Evolutionary conservation across 2,329 filamentous ascomycete species (phyloP), one percentile per base, ranked within the genome.

Genomic region (Colletotrichum lupini): DNA sequence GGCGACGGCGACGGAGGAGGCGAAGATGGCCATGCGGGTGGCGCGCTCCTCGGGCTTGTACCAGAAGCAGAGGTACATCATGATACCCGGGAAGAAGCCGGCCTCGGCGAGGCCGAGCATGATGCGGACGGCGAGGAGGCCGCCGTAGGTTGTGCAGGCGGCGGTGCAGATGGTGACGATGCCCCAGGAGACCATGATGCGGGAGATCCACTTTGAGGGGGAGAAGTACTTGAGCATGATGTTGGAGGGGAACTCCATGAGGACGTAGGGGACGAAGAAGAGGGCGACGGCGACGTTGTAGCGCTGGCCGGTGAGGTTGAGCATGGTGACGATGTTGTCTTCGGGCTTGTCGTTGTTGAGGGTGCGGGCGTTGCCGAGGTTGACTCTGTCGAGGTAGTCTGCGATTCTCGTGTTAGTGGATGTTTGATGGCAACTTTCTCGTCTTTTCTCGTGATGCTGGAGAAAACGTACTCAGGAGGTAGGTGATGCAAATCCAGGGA

Each of bases 51-150:
- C 85, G 14, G 88, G 83, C 71, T 88, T 89, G 74, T 92, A 92
- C 89, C 90, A 92, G 84, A 90, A 90, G 0, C 88, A 89, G 4
- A 92, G 81, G 69, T 91, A 89, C 77, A 89, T 91, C 35, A 88
- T 84, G 12, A 89, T 83, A 5, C 86, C 87, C 0, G 88, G 88
- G 72, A 88, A 87, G 59, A 89, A 85, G 5, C 87, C 87, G 49
- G 84, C 85, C 73, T 90, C 88, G 14, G 85, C 82, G 19, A 89
- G 77, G 22, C 88, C 88, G 4, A 90, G 80, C 58, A 88, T 83
- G 76, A 89, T 85, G 28, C 88, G 81, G 16, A 84, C 85, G 28
- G 82, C 81, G 12, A 89, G 77, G 57, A 88, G 82, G 1, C 86
- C 87, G 1, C 81, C 79, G 72, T 87, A 88, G 37, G 83, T 88